Evolutionary conservation across 2,329 filamentous ascomycete species (phyloP), one percentile per base, ranked within the genome.

Genomic region (Aspergillus ochraceus): DNA sequence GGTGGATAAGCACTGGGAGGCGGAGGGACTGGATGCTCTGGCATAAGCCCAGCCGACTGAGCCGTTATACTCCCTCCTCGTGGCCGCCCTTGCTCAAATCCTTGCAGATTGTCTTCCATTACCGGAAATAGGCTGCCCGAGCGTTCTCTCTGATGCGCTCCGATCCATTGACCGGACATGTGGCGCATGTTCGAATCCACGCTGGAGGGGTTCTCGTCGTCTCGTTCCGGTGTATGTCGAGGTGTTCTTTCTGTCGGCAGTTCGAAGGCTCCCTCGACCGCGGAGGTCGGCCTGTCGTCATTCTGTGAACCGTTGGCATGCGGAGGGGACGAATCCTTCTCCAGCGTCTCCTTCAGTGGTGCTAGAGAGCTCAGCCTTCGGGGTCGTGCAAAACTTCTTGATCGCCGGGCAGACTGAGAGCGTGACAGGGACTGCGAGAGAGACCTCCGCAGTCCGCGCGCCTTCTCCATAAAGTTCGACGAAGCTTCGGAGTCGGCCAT

Each of bases 181-280:
- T 69, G 69, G 8, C 68, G 69, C 56, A 70, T 71, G 17, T 64
- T 67, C n/a, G 68, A 53, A 45, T 67, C 62, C 12, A 66, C 66
- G 2, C 62, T 65, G 22, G 58, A 14, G 36, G 4, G 55, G 24
- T 61, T 61, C 12, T 69, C 66, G 6, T 69, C 62, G 29, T 70
- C 70, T 22, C 66, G 68, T 47, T 76, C 76, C 19, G 74, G 74
- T 2, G 73, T 76, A 19, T 72, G 70, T 20, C 71, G 67, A 2
- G 76, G 72, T 2, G 74, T 76, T n/a, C 66, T 71, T 53, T 77
- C 75, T 20, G 76, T 65, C 46, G 69, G 74, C 46, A 74, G 64
- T 55, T 73, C 72, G 14, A 75, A 62, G 12, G 69, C 63, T 0
- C 74, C 74, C 53, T 75, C 72, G 2, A 76, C 67, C 5, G 74